phyloP scores from a whole-genome alignment of 2,329 filamentous ascomycete species.

The Zasmidium cellare region DNA sequence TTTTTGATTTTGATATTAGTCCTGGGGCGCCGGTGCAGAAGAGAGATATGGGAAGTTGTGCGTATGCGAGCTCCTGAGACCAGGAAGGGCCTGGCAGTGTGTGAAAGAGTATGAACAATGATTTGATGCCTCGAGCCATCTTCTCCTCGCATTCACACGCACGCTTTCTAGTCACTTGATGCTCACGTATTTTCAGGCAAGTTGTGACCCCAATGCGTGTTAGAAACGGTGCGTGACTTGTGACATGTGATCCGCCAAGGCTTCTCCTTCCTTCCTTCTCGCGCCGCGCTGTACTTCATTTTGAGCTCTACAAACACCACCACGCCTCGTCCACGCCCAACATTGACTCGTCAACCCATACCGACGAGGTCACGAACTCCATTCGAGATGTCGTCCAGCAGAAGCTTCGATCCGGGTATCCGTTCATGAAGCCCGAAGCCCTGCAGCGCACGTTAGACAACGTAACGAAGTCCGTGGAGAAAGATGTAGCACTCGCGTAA shows the following conservation, averaged over 20 bases:
- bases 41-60: constrained; percentile 70
- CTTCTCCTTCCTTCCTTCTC: too few species aligned
- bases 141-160: too few species aligned
- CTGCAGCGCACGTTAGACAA: background rate
- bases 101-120: too few species aligned
- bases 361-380: background rate
- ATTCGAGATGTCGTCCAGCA: background rate
- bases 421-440: background rate
- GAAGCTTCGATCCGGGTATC: background rate
- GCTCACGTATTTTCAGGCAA: too few species aligned
- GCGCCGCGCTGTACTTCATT: too few species aligned
- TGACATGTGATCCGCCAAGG: too few species aligned
- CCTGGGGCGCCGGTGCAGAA: constrained; percentile 63
- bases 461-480: background rate
- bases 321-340: too few species aligned
- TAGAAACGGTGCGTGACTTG: too few species aligned
- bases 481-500: background rate
- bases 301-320: too few species aligned
- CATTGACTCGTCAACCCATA: background rate
- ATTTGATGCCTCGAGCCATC: background rate
- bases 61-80: constrained; percentile 54
- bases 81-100: too few species aligned
- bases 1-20: constrained; percentile 90
- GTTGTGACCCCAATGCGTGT: too few species aligned
- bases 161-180: too few species aligned